A percentile compares a stretch with the other conserved stretches of the same genome.
Evolutionary conservation across 768 basidiomycete species (phyloP).

Genomic region (Inosperma sp.): DNA sequence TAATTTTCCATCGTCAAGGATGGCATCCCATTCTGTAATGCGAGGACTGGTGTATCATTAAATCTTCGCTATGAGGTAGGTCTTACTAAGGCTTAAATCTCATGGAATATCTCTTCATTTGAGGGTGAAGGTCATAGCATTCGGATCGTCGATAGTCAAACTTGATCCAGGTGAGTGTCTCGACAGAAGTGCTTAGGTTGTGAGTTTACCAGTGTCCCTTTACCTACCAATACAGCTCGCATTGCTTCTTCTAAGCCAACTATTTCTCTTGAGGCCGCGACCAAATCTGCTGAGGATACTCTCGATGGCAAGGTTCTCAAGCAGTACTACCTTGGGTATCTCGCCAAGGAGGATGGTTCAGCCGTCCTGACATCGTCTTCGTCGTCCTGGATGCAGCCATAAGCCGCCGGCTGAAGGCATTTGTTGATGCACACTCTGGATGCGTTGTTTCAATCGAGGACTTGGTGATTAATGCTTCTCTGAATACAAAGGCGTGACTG

Average conservation of each 20-base stretch:
- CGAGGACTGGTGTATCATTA: background rate
- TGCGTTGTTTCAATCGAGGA: conserved; percentile 47
- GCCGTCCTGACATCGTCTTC: background rate
- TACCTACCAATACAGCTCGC: background rate
- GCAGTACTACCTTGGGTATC: background rate
- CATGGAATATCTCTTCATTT: background rate
- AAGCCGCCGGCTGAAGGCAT: conserved; percentile 41
- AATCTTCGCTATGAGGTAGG: conserved; percentile 3
- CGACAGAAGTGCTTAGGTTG: background rate
- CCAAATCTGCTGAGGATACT: background rate
- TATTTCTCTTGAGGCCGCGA: background rate
- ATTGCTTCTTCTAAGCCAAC: background rate
- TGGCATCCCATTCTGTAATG: background rate
- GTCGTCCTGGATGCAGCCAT: background rate
- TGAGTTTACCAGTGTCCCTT: background rate
- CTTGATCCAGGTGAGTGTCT: background rate
- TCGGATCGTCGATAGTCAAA: background rate
- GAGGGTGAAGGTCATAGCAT: background rate
- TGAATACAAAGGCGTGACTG: too few relatives aligned
- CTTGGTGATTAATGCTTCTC: conserved; percentile 44
- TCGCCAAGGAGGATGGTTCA: background rate
- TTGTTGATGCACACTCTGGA: conserved; percentile 19
- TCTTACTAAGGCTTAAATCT: background rate
- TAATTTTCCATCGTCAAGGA: background rate
- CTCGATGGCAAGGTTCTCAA: conserved; percentile 9